These are phyloP conservation scores for Benincasa hispida DNA, from an alignment of 306 rosid species.

Conservation along the genomic window DNA sequence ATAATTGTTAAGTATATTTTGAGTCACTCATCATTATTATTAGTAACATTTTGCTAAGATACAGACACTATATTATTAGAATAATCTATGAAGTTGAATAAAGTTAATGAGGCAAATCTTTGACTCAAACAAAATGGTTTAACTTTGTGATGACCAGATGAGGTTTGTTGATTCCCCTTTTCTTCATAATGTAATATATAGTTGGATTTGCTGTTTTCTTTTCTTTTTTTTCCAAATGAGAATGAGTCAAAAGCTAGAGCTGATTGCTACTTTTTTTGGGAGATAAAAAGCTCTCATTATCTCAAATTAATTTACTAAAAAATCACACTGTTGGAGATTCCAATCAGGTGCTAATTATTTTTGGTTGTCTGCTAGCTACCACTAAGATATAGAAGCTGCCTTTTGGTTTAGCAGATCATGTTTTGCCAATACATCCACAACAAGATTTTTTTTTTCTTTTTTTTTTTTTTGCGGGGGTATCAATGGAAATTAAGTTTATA, in stretches of 20 bases:
- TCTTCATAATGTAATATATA: background rate
- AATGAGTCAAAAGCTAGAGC: background rate
- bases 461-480: background rate
- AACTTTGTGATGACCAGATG: background rate
- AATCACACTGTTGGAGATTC: background rate
- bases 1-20: background rate
- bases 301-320: background rate
- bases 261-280: background rate
- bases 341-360: background rate
- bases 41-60: background rate
- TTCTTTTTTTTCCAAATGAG: background rate
- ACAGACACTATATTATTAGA: background rate
- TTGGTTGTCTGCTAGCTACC: slow-evolving; percentile 3
- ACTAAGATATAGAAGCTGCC: background rate
- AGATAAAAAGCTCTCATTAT: background rate
- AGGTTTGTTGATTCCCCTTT: background rate
- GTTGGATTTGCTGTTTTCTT: background rate
- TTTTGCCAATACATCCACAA: background rate
- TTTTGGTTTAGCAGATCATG: background rate
- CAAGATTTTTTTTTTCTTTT: background rate
- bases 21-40: background rate
- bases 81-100: background rate
- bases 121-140: slow-evolving; percentile 1
- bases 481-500: background rate
- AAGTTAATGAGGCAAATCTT: background rate